A percentile compares a stretch with the other conserved stretches of the same genome.
These are phyloP conservation scores for Calycina herbarum DNA, from an alignment of 2,329 filamentous ascomycete species.

Conservation along the genomic window DNA sequence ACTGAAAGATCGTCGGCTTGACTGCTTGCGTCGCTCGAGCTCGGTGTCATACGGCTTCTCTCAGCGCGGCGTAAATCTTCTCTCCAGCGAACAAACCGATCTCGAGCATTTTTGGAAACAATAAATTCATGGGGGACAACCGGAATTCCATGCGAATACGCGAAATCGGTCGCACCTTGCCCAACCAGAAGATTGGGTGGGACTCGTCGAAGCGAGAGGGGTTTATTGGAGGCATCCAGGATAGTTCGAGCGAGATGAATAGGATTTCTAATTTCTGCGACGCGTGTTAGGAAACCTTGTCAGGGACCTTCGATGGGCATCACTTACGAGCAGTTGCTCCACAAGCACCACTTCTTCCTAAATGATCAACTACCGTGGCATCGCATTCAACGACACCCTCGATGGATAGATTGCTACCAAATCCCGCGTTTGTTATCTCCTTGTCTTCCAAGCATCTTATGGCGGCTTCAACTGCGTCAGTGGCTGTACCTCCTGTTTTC, in stretches of 20 bases:
- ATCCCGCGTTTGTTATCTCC: constrained; percentile 95
- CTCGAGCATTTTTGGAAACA: constrained; percentile 75
- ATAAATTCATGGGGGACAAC: constrained; percentile 74
- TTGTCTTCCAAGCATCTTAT: constrained; percentile 87
- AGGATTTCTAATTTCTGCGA: constrained; percentile 83
- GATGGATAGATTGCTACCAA: constrained; percentile 89
- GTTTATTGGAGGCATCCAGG: constrained; percentile 72
- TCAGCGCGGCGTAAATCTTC: constrained; percentile 69
- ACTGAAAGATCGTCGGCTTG: constrained; percentile 27
- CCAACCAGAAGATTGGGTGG: constrained; percentile 91
- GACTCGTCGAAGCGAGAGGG: constrained; percentile 81
- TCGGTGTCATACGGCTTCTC: constrained; percentile 34
- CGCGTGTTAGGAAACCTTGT: background rate
- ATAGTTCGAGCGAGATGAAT: constrained; percentile 83
- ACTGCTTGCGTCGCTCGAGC: constrained; percentile 27
- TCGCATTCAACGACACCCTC: constrained; percentile 93
- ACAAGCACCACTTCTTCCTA: constrained; percentile 87
- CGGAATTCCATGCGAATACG: constrained; percentile 72
- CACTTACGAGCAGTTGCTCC: constrained; percentile 84
- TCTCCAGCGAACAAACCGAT: constrained; percentile 78
- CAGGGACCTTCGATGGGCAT: background rate
- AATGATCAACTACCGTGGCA: constrained; percentile 87
- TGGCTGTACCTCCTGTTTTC: constrained; percentile 72
- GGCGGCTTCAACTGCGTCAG: constrained; percentile 88
- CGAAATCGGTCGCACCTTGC: constrained; percentile 83